phyloP scores from a whole-genome alignment of 2,329 filamentous ascomycete species.

The Graphium sp. region DNA sequence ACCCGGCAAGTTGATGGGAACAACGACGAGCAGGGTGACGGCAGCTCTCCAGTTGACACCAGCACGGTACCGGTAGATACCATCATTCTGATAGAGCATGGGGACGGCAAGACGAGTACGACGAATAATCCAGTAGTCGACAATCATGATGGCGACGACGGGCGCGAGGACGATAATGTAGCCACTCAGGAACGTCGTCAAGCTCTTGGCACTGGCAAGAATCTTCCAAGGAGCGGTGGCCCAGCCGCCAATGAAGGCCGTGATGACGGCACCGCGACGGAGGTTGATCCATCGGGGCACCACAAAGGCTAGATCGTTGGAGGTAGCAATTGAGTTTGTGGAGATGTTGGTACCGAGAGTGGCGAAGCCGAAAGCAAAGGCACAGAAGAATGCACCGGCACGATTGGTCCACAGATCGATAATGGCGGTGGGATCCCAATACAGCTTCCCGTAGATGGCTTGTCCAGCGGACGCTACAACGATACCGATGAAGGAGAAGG shows the following conservation, averaged over 20 bases:
- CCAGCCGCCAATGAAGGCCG: conserved; percentile 16
- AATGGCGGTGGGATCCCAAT: conserved; percentile 18
- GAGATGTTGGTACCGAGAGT: conserved; percentile 24
- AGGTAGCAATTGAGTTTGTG: conserved; percentile 21
- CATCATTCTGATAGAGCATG: no score
- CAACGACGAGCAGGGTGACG: no score
- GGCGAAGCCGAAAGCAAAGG: conserved; percentile 12
- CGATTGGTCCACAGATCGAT: conserved; percentile 18
- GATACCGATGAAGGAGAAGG: no score
- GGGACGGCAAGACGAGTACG: no score
- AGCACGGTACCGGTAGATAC: no score
- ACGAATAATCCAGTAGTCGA: conserved; percentile 6
- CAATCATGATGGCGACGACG: conserved; percentile 5
- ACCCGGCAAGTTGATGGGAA: no score
- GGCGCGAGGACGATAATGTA: conserved; percentile 13
- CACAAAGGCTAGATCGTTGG: conserved; percentile 20
- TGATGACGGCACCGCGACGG: conserved; percentile 20
- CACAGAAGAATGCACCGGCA: conserved; percentile 15
- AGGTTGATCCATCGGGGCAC: conserved; percentile 24
- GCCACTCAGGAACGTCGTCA: conserved; percentile 11
- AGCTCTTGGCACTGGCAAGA: conserved; percentile 8
- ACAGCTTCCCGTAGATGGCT: no score
- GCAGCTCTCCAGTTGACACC: no score
- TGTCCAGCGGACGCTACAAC: no score
- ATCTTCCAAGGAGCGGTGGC: conserved; percentile 12